Conservation (phyloP, 2,329 filamentous ascomycete genomes). For the Ophiostoma angusticollis region DNA sequence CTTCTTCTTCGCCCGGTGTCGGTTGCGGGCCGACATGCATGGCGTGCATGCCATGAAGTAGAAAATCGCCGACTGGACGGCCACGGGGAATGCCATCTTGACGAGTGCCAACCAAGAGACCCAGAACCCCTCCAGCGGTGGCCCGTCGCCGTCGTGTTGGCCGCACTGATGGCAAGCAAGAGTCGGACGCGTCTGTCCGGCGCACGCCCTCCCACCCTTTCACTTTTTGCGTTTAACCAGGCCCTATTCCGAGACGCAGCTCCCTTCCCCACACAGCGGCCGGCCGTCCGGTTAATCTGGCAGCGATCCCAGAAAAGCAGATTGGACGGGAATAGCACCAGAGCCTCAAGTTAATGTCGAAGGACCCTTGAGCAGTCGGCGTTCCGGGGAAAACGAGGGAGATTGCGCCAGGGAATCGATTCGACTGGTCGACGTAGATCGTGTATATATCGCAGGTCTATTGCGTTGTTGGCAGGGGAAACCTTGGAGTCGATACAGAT, state of each 20-base stretch:
- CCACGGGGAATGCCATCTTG: slow-evolving; percentile 40
- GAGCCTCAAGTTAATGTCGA: too few species aligned
- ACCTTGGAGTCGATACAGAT: too few species aligned
- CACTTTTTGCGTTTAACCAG: slow-evolving; percentile 28
- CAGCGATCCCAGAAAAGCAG: slow-evolving; percentile 4
- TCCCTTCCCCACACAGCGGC: neutral
- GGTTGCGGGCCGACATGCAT: slow-evolving; percentile 59
- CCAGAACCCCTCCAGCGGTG: neutral
- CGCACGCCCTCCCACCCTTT: slow-evolving; percentile 3
- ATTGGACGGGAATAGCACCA: neutral
- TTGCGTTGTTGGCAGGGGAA: too few species aligned
- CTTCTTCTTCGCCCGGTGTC: slow-evolving; percentile 56
- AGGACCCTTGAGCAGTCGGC: too few species aligned
- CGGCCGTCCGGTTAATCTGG: slow-evolving; percentile 7
- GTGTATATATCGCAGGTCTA: too few species aligned
- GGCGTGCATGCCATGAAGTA: slow-evolving; percentile 67
- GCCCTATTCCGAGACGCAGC: slow-evolving; percentile 13
- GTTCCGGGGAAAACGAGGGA: too few species aligned
- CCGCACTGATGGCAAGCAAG: too few species aligned
- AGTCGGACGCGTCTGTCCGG: slow-evolving; percentile 1
- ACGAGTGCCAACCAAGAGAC: too few species aligned
- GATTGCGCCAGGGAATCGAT: too few species aligned
- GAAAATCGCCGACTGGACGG: slow-evolving; percentile 64
- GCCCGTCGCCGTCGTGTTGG: neutral
- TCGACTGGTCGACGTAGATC: too few species aligned